Evolutionary conservation across 495 filamentous ascomycete species (phyloP).

Genomic region (Cryomyces minteri): DNA sequence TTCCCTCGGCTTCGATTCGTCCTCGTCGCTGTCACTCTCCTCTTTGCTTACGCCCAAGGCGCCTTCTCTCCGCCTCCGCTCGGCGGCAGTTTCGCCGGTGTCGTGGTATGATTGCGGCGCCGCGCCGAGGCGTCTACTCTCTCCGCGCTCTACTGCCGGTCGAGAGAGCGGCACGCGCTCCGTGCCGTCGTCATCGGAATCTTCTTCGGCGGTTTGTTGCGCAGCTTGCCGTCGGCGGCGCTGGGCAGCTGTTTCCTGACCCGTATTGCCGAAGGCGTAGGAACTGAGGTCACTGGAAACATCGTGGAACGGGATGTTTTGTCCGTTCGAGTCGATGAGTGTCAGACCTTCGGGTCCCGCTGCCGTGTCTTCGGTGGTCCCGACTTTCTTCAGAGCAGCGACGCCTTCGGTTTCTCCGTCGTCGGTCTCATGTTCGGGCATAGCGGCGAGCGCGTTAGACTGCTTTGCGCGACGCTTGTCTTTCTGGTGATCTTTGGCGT

Average conservation of each 20-base stretch:
- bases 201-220: conserved; percentile 21
- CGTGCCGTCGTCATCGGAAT: conserved; percentile 41
- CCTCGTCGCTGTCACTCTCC: conserved; percentile 44
- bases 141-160: no score
- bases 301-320: conserved; percentile 16
- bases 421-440: neutral
- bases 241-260: conserved; percentile 7
- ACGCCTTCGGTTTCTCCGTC: neutral
- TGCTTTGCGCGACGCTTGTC: conserved; percentile 7
- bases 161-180: conserved; percentile 25
- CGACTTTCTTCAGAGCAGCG: conserved; percentile 5
- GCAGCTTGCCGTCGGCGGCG: conserved; percentile 20
- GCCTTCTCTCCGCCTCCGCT: conserved; percentile 64
- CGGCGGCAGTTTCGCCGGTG: conserved; percentile 60
- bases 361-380: conserved; percentile 8
- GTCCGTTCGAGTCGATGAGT: conserved; percentile 13
- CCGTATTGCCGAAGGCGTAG: neutral
- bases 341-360: conserved; percentile 10
- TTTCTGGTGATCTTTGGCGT: conserved; percentile 27
- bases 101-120: conserved; percentile 16
- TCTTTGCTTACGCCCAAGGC: conserved; percentile 53
- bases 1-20: conserved; percentile 19
- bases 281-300: conserved; percentile 13
- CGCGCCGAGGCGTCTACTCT: no score
- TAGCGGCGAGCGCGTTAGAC: conserved; percentile 2